Base-by-base conservation (phyloP, 495 filamentous ascomycete species). In the Aspergillus ostianus region DNA sequence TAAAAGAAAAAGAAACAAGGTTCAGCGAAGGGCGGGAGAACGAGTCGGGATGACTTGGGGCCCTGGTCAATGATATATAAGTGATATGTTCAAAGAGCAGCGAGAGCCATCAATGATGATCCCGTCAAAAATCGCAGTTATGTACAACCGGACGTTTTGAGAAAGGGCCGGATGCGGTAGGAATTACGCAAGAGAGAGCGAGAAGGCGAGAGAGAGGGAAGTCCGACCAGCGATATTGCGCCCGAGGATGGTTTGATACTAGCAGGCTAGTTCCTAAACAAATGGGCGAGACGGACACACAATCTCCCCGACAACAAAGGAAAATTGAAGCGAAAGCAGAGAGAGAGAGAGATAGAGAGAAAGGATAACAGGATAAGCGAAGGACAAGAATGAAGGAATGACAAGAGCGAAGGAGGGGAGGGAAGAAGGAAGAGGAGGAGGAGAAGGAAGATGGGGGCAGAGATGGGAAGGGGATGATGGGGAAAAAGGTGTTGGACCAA, bases 361-460 rank as follows among this genome's bases (percentile, higher is more conserved):
- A 51, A 36, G 19, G 21, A 21, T 47, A 59, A 49, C 19, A 27
- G 32, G 47, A 32, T 13, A 55, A 47, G 50, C 45, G 53, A 51
- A 44, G 41, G 49, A 60, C 36, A 36, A 53, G 32, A 52, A 32
- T 13, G 51, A 47, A 46, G 30, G 53, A 51, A 44, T 29, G 49
- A 60, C 27, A 36, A 53, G 56, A 58, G 53, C 52, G 41, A 60
- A 64, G 47, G 50, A 60, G 59, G 52, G 55, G 61, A 55, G 45
- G 23, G 51, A 53, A 55, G 52, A 53, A 62, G 58, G 52, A 48
- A 29, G 51, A 59, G 51, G 62, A 57, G 53, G 60, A 53, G 41
- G 51, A 55, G 51, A 26, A 49, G 51, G 50, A 53, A 52, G 51
- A 41, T 23, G 36, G 47, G 51, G 21, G 27, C 46, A 47, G 20